Evolutionary conservation across 2,329 filamentous ascomycete species (phyloP).

Genomic region (Metarhizium sp.): DNA sequence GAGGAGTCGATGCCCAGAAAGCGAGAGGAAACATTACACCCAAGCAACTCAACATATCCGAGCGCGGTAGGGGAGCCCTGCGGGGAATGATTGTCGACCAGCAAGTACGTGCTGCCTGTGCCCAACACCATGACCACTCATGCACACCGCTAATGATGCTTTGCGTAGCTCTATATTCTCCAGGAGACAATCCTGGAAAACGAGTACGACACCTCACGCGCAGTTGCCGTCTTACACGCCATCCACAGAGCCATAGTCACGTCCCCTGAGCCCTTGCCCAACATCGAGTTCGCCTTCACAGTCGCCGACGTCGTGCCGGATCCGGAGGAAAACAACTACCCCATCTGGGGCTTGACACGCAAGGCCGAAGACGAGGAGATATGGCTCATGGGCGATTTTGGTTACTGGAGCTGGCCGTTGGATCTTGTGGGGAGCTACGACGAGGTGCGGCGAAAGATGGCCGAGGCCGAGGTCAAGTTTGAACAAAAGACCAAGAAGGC

Average conservation of each 20-base stretch:
- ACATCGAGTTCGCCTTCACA: neutral
- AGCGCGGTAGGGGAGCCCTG: neutral
- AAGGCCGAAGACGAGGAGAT: neutral
- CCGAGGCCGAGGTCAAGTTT: neutral
- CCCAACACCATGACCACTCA: neutral
- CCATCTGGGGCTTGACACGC: neutral
- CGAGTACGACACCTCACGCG: neutral
- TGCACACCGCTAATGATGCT: neutral
- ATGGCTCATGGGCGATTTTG: neutral
- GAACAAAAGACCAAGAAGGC: neutral
- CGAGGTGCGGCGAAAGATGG: neutral
- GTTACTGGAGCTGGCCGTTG: neutral
- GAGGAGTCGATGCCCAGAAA: neutral
- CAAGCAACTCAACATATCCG: neutral
- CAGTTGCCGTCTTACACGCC: neutral
- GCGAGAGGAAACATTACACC: neutral
- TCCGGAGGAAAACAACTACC: neutral
- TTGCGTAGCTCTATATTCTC: neutral
- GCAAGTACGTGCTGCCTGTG: neutral
- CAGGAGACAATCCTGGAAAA: neutral
- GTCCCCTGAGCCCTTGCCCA: neutral
- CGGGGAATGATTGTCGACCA: neutral
- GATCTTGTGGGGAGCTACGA: neutral
- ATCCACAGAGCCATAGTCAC: neutral
- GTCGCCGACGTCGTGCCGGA: neutral